These are phyloP conservation scores for Backusella mclennaniae DNA, from an alignment of 192 early-diverging fungal species.

Conservation along the genomic window DNA sequence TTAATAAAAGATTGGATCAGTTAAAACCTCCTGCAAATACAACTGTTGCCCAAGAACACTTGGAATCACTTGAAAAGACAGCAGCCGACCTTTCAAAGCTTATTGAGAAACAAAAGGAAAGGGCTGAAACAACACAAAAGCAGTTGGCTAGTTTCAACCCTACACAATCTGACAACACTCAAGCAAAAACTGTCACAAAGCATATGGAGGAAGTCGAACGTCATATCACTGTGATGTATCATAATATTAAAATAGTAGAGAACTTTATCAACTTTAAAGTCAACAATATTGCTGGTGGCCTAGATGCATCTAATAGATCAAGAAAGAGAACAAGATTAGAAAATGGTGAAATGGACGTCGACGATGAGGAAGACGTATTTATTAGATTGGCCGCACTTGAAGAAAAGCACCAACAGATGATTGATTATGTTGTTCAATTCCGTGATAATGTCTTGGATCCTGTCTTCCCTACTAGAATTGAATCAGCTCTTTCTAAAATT, in stretches of 20 bases:
- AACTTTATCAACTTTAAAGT: not conserved
- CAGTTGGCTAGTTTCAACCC: not conserved
- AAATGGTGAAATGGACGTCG: not conserved
- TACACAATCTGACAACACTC: no score
- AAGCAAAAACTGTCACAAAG: not conserved
- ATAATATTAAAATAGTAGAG: constrained; percentile 1
- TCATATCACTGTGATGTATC: not conserved
- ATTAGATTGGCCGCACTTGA: not conserved
- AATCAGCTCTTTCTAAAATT: not conserved
- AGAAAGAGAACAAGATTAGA: not conserved
- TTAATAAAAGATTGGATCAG: not conserved
- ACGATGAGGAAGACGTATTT: not conserved
- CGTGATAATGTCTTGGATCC: constrained; percentile 4
- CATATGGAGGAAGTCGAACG: constrained; percentile 3
- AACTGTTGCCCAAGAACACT: not conserved
- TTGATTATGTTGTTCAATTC: constrained; percentile 6
- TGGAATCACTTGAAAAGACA: constrained; percentile 4
- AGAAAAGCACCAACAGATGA: not conserved
- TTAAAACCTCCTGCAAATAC: not conserved
- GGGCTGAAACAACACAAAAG: not conserved
- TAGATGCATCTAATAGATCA: not conserved
- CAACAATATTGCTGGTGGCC: not conserved
- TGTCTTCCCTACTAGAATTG: not conserved
- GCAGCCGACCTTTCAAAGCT: not conserved
- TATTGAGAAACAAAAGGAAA: not conserved